Conservation (phyloP, 2,329 filamentous ascomycete species). For the Trichoderma afroharzianum region DNA sequence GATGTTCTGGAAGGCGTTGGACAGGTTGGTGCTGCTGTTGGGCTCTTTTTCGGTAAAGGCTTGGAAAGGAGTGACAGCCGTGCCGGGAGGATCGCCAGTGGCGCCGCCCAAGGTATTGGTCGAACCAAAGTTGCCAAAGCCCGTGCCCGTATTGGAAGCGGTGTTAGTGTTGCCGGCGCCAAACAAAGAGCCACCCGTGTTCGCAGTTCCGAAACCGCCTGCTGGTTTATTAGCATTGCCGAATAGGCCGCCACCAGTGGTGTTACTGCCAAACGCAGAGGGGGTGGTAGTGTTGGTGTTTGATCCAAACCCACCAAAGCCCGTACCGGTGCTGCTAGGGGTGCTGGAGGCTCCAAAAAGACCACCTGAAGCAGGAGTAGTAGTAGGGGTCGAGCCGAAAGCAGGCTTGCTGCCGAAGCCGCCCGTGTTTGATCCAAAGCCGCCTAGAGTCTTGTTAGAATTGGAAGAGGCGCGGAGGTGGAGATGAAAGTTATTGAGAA, state of each 20-base stretch:
- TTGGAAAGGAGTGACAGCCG: slow-evolving; percentile 64
- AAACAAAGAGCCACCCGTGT: slow-evolving; percentile 43
- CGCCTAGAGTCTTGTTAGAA: slow-evolving; percentile 26
- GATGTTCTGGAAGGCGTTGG: slow-evolving; percentile 73
- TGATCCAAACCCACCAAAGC: slow-evolving; percentile 42
- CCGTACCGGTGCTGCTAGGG: slow-evolving; percentile 32
- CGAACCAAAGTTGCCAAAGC: slow-evolving; percentile 42
- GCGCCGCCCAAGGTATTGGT: slow-evolving; percentile 47
- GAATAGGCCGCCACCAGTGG: slow-evolving; percentile 47
- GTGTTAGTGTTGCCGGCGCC: slow-evolving; percentile 36
- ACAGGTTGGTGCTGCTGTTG: slow-evolving; percentile 42
- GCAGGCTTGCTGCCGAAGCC: slow-evolving; percentile 48
- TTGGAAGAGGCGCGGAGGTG: background rate
- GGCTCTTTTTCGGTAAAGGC: slow-evolving; percentile 71
- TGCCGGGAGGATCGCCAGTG: slow-evolving; percentile 62
- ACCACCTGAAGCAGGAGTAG: slow-evolving; percentile 36
- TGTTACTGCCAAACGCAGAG: slow-evolving; percentile 40
- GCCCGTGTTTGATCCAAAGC: slow-evolving; percentile 37
- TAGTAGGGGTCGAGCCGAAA: slow-evolving; percentile 46
- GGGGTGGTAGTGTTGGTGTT: slow-evolving; percentile 30
- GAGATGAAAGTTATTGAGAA: background rate
- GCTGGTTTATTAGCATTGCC: slow-evolving; percentile 42
- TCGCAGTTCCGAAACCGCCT: slow-evolving; percentile 46
- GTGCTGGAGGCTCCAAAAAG: slow-evolving; percentile 46
- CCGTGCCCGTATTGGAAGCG: slow-evolving; percentile 28